These are phyloP conservation scores for Mangifera indica DNA, from an alignment of 345 rosid genomes.

Conservation along the genomic window DNA sequence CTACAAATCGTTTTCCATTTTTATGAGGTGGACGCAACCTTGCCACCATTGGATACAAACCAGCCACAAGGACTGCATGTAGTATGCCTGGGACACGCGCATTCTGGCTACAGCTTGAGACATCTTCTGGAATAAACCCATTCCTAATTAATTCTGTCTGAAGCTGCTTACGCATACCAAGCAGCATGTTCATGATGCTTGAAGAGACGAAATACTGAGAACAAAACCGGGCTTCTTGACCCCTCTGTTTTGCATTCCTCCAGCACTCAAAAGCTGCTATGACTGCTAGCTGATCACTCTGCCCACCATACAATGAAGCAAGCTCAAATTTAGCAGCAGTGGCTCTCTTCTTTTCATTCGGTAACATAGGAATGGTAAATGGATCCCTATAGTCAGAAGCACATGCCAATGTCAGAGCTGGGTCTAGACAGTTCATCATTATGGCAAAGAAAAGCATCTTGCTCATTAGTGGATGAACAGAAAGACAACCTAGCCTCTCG, in stretches of 20 bases:
- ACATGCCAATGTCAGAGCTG: slow-evolving; percentile 93
- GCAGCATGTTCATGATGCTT: slow-evolving; percentile 70
- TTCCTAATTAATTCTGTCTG: slow-evolving; percentile 59
- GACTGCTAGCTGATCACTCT: slow-evolving; percentile 89
- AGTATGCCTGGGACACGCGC: slow-evolving; percentile 73
- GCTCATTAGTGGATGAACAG: slow-evolving; percentile 90
- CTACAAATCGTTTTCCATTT: slow-evolving; percentile 54
- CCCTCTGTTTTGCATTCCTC: slow-evolving; percentile 70
- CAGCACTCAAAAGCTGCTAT: slow-evolving; percentile 92
- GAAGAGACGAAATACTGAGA: slow-evolving; percentile 72
- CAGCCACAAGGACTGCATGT: slow-evolving; percentile 79
- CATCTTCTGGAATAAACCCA: slow-evolving; percentile 62
- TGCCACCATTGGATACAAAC: slow-evolving; percentile 87
- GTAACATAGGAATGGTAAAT: slow-evolving; percentile 75
- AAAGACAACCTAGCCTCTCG: slow-evolving; percentile 76
- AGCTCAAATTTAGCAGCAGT: slow-evolving; percentile 70
- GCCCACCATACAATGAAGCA: slow-evolving; percentile 77
- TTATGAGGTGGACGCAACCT: slow-evolving; percentile 48
- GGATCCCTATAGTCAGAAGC: slow-evolving; percentile 90
- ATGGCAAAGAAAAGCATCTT: slow-evolving; percentile 93
- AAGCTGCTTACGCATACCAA: slow-evolving; percentile 84
- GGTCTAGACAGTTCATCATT: slow-evolving; percentile 89
- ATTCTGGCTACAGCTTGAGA: slow-evolving; percentile 59
- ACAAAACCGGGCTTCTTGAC: slow-evolving; percentile 61
- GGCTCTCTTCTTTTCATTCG: slow-evolving; percentile 71